Evolutionary conservation across 2,329 filamentous ascomycete genomes (phyloP), one percentile per base, ranked within the genome.

Genomic region (Macrophomina phaseolina): DNA sequence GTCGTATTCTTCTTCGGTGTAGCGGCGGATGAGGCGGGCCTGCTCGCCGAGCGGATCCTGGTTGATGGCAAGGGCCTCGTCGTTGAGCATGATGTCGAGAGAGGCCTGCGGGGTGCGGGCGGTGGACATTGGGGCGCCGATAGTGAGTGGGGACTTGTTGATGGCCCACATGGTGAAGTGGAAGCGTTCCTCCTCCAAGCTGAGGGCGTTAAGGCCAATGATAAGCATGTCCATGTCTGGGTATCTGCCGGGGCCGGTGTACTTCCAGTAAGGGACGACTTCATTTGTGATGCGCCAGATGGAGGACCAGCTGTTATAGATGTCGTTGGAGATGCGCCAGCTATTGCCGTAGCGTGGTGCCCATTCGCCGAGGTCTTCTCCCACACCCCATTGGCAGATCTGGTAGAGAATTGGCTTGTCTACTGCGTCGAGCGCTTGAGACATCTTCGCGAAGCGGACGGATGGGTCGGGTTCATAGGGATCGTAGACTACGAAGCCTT

Each of bases 51-150:
- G 73, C 0, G 81, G 67, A 70, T 89, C 87, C 69, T 89, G 86
- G 70, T 88, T 88, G 71, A 86, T 84, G 0, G 82, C 82, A 30
- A 89, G 84, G 28, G 86, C 81, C 65, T 86, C 85, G 32, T 80
- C 77, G 73, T 88, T 87, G 1, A 77, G 77, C 55, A 81, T 67
- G 55, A 80, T 73, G 28, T 67, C 64, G 23, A 68, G 60, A 3
- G 63, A 65, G 28, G 36, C 63, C 6, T 45, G 38, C 6, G 51
- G 51, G 8, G 52, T 14, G 46, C 30, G 36, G 14, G 63, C 9
- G 71, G 72, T 14, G 16, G 36, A 30, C 28, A 65, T 45, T 14
- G 51, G 63, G 2, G 79, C 77, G 6, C 81, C 79, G 56, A 82
- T 79, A 36, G 82, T 79, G 3, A 83, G 73, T 12, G 81, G 81